Evolutionary conservation across 2,329 filamentous ascomycete genomes (phyloP), one percentile per base, ranked within the genome.

Genomic region (Plectosphaerella plurivora): DNA sequence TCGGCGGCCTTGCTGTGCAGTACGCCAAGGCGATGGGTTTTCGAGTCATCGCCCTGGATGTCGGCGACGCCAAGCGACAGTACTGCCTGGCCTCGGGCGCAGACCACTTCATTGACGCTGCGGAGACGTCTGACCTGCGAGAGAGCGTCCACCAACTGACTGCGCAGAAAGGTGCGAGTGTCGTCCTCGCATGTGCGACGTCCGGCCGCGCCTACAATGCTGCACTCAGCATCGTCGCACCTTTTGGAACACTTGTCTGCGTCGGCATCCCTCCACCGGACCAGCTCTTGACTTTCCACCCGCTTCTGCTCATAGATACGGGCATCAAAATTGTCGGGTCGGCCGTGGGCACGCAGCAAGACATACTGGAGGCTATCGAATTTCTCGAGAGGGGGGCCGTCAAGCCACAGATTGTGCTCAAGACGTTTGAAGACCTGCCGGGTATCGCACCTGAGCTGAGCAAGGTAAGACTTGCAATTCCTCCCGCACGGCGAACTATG

Each of bases 11-110:
- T 25, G 71, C 65, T 0, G 60, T 75, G 3, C 64, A 68, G 35
- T 74, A 65, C 51, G 73, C 69, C 1, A 65, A 60, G 42, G 67
- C 72, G 1, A 75, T 75, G 72, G 73, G 73, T 1, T 69, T 68
- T 33, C 65, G 68, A 0, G 66, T 72, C 0, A 63, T 72, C 22
- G 71, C 69, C 7, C 56, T 74, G 15, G 72, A 75, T 41, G 61
- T 64, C 0, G 71, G 69, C 1, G 47, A 55, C 1, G 60, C 58
- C 1, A 70, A 68, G 53, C 60, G 63, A 11, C 37, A 59, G 7
- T 59, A 62, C 5, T 66, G 65, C n/a, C 50, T 62, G 7, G 59
- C 58, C 3, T 57, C 62, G n/a, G 68, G 68, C 15, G 70, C 68
- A 0, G 70, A 74, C 41, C 58, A 60, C 12, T 74, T 69, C 51